Base-by-base conservation (phyloP, 768 basidiomycete species). In the Lentinula raphanica region DNA sequence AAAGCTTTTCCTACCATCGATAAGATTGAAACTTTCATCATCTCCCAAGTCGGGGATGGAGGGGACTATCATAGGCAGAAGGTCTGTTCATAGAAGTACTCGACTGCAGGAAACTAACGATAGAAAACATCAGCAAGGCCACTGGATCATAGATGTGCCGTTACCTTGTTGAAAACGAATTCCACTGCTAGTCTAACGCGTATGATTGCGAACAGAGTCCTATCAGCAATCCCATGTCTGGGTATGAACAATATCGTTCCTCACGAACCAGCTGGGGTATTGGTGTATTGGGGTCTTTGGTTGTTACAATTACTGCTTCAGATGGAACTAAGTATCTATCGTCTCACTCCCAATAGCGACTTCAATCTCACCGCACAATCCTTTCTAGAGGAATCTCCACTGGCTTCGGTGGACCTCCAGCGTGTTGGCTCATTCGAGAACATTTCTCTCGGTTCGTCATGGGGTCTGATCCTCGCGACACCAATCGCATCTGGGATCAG, bases 381-480 rank as follows among this genome's bases (percentile, higher is more conserved):
- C 25, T 17, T 38, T 11, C 28, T 29, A 68, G 63, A 9, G 69
- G 69, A 27, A 65, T 70, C 23, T 65, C 69, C 9, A 69, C 69
- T 19, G 69, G 69, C 17, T 65, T 70, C 40, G 69, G 69, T 45
- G 69, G 69, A 25, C 69, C 69, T 3, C 69, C 69, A 5, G 68
- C 66, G 3, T 70, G 69, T 58, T 70, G 69, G 69, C 69, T 70
- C 45, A 68, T 70, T 21, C 57, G 61, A 27, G 60, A 68, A 54
- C 69, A 70, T 54, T 62, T 70, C 49, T 60, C 67, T 57, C 64
- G 69, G 51, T 69, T 70, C 62, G 66, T 70, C 27, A 42, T 70
- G 23, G 68, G 68, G 23, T 64, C 63, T 19, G 69, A 70, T 49
- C 69, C 69, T 19, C 62, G 69, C 42, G 63, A 68, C 55, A 66